Percentiles rank a stretch among this genome's conserved stretches.
Evolutionary conservation across 148 eudicot species (phyloP).

Genomic region (Diospyros lotus): DNA sequence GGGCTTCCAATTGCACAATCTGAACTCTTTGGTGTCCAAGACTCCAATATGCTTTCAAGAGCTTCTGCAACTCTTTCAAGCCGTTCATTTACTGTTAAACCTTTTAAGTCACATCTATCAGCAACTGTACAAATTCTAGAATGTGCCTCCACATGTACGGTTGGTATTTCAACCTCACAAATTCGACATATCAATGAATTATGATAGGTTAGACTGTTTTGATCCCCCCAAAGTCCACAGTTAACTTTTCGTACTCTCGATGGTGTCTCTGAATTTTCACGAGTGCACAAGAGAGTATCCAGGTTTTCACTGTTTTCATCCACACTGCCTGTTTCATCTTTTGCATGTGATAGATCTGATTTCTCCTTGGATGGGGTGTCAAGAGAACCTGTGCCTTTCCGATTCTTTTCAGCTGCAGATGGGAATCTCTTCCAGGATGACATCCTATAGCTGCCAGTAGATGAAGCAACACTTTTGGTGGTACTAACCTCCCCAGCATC

Average conservation of each 20-base stretch:
- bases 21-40: constrained; percentile 68
- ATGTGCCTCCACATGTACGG: constrained; percentile 87
- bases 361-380: constrained; percentile 49
- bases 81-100: constrained; percentile 73
- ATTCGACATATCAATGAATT: constrained; percentile 87
- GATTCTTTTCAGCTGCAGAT: constrained; percentile 53
- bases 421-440: constrained; percentile 98
- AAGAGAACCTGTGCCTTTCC: constrained; percentile 39
- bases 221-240: constrained; percentile 70
- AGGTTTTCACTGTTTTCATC: constrained; percentile 20
- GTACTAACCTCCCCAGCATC: constrained; percentile 61
- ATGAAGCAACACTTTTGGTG: constrained; percentile 69
- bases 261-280: constrained; percentile 47
- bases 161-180: constrained; percentile 98
- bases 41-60: constrained; percentile 80
- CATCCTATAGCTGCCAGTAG: constrained; percentile 70
- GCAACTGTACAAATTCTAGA: constrained; percentile 97
- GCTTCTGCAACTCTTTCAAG: constrained; percentile 92
- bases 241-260: constrained; percentile 35
- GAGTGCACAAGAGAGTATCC: constrained; percentile 32
- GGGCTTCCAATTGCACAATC: constrained; percentile 46
- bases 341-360: constrained; percentile 32
- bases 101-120: constrained; percentile 94
- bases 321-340: constrained; percentile 30
- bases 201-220: constrained; percentile 52